Base-by-base conservation (phyloP, 2,329 filamentous ascomycete species). In the Fusarium goolgardi region DNA sequence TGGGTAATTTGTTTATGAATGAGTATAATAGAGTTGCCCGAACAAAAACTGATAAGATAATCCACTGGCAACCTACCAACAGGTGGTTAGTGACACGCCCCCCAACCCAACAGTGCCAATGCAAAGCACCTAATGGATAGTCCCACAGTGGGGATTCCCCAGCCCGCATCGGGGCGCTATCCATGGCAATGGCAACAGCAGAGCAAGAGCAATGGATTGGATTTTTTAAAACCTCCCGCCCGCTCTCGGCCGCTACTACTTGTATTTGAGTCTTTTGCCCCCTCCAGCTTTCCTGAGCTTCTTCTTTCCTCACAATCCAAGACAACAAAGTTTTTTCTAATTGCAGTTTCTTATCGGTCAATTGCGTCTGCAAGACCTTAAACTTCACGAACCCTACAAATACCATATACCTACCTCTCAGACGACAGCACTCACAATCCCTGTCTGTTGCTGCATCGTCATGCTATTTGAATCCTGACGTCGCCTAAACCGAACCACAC, bases 141-240 rank as follows among this genome's bases (percentile, higher is more conserved):
- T 49, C 46, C 62, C 63, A 69, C 62, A 45, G 41, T 63, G 47
- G 43, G 50, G 39, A 65, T 66, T 51, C 64, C 69, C 68, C 71
- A 71, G 69, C 66, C 69, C 57, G 70, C 61, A 65, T 67, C 58
- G 57, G 54, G 56, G 61, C 40, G 59, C 58, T 54, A 44, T 61
- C 52, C 52, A 55, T 55, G 41, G 52, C 41, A 55, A 49, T 54
- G 52, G 41, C 52, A 55, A 55, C 32, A 35, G 52, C 44, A 55
- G 18, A 55, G 18, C 47, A 50, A 23, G n/a, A 29, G 25, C 27
- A 53, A 45, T 37, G 41, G 31, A 67, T 62, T 59, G 61, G 49
- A 63, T 64, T 67, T 73, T 73, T 65, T 59, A 71, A 71, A 73
- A 73, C 69, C 69, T 72, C 71, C 67, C 71, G 57, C 65, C 69